phyloP scores from a whole-genome alignment of 306 rosid genomes.

The Lathyrus aphaca region DNA sequence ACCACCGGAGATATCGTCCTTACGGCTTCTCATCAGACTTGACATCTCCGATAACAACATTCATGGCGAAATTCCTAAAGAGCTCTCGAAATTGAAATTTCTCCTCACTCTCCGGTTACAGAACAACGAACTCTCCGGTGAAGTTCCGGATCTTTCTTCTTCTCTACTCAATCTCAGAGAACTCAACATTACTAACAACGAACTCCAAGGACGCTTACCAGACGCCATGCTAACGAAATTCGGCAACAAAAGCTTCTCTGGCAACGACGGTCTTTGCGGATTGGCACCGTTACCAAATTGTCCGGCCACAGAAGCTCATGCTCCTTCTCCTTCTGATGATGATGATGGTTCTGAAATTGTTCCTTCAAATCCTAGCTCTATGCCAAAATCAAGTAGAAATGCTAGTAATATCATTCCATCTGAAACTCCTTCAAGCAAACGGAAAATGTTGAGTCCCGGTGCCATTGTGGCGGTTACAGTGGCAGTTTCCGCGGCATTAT shows the following conservation, averaged over 20 bases:
- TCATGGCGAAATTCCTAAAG: slow-evolving; percentile 60
- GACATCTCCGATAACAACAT: slow-evolving; percentile 92
- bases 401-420: slow-evolving; percentile 4
- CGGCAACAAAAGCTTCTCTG: slow-evolving; percentile 68
- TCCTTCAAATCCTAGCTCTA: slow-evolving; percentile 78
- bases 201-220: slow-evolving; percentile 66
- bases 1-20: slow-evolving; percentile 56
- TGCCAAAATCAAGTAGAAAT: slow-evolving; percentile 58
- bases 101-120: slow-evolving; percentile 85
- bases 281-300: slow-evolving; percentile 67
- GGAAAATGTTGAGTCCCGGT: slow-evolving; percentile 62
- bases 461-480: slow-evolving; percentile 76
- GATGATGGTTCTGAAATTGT: slow-evolving; percentile 50
- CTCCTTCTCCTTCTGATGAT: slow-evolving; percentile 29
- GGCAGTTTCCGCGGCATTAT: slow-evolving; percentile 59
- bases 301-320: slow-evolving; percentile 46
- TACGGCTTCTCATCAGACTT: slow-evolving; percentile 59
- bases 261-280: slow-evolving; percentile 83
- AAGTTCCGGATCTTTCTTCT: slow-evolving; percentile 68
- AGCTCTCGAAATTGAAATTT: slow-evolving; percentile 45
- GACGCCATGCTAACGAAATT: slow-evolving; percentile 63
- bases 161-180: slow-evolving; percentile 58
- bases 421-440: slow-evolving; percentile 2
- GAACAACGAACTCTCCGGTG: slow-evolving; percentile 74
- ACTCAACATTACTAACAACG: slow-evolving; percentile 80